Evolutionary conservation across 225 moss, liverwort and hornwort genomes (phyloP).

Genomic region (Lunularia cruciata): DNA sequence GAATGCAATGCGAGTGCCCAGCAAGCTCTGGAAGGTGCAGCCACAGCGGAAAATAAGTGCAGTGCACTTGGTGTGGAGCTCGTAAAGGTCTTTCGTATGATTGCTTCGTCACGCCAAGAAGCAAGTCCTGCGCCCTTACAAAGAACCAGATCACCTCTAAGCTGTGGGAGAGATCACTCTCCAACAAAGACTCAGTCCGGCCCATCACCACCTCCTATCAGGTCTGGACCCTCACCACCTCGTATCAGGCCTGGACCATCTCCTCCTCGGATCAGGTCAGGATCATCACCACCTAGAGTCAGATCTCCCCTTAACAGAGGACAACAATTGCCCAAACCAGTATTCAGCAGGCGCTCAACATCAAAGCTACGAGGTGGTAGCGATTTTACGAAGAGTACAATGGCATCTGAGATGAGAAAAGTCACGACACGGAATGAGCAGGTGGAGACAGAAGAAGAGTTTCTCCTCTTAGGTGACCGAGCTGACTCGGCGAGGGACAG

Average conservation of each 20-base stretch:
- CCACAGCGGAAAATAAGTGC: conserved; percentile 81
- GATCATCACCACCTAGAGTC: conserved; percentile 40
- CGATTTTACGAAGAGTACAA: conserved; percentile 43
- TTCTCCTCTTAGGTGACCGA: conserved; percentile 20
- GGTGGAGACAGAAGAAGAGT: conserved; percentile 35
- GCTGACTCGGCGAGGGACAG: conserved; percentile 35
- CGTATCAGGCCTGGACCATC: conserved; percentile 31
- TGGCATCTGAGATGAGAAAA: conserved; percentile 55
- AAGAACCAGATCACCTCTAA: conserved; percentile 28
- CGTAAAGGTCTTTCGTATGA: conserved; percentile 92
- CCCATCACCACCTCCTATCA: conserved; percentile 39
- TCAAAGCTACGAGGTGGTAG: conserved; percentile 22
- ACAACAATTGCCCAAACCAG: conserved; percentile 30
- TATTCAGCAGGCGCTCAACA: conserved; percentile 20
- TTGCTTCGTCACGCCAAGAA: conserved; percentile 55
- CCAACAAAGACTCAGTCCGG: conserved; percentile 37
- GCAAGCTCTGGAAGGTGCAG: conserved; percentile 77
- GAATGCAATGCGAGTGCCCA: conserved; percentile 66
- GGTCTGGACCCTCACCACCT: conserved; percentile 37
- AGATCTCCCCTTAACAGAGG: conserved; percentile 33
- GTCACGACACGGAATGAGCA: conserved; percentile 40
- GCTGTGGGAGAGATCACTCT: conserved; percentile 45
- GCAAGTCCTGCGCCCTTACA: conserved; percentile 32
- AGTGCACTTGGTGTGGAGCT: conserved; percentile 86
- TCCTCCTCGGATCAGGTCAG: conserved; percentile 37